Evolutionary conservation across 192 early-diverging fungal species (phyloP), one percentile per base, ranked within the genome.

Genomic region (Backusella australiensis): DNA sequence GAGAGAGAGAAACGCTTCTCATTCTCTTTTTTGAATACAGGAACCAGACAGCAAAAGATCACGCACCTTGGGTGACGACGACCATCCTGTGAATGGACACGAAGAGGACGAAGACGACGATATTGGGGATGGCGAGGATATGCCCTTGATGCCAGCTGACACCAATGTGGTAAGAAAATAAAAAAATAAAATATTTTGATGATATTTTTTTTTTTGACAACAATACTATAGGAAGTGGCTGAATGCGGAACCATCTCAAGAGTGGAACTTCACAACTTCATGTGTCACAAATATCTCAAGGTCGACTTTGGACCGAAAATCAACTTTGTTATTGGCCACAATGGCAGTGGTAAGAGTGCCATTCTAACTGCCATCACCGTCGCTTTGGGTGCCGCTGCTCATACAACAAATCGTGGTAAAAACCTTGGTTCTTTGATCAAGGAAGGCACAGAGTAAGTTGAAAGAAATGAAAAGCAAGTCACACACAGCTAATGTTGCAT

Each of bases 261-360:
- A 32, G 86, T 99, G 36, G 91, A 95, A 82, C 84, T 99, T 15
- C 79, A 86, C 23, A 94, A 99, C 77, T 98, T 98, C 83, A 97
- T 99, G 96, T 98, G 97, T 80, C 98, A 99, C 84, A 89, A 91
- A 38, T 89, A 87, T 52, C 87, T 96, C 7, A 86, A 87, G 21
- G 91, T 98, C 3, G 77, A 87, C 46, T 91, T 99, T 73, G 90
- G 91, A 32, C 90, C 94, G 6, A 92, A 94, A 67, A 91, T 99
- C 69, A 98, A 99, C 83, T 99, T 99, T 83, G 91, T 99, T 39
- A 94, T 95, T 69, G 98, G 98, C 12, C 96, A 98, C 74, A 99
- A 98, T 79, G 98, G 97, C 70, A 95, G 92, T 91, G 98, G 98
- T n/a, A 99, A 99, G 82, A 94, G 93, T 79, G 96, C 97, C 35